Conservation (phyloP, 371 early-diverging fungal genomes). For the Mucor indicus region DNA sequence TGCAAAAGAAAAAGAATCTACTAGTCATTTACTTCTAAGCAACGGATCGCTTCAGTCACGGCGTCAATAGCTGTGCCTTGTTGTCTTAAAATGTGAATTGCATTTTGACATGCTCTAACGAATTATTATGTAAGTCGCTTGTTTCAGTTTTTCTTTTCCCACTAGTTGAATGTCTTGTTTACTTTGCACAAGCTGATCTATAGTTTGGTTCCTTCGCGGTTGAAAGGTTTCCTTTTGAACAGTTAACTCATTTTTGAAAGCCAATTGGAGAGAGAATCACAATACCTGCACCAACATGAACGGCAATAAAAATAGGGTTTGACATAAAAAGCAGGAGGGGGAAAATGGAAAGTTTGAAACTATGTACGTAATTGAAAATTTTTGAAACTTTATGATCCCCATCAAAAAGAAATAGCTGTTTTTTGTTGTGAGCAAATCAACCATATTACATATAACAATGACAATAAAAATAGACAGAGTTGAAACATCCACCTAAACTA, state of each 20-base stretch:
- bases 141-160: background rate
- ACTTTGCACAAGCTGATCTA: slow-evolving; percentile 47
- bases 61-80: slow-evolving; percentile 24
- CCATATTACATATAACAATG: background rate
- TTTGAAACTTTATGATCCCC: too few relatives aligned
- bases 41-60: slow-evolving; percentile 29
- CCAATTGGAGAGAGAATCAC: background rate
- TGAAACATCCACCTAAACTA: background rate
- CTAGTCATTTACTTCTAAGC: slow-evolving; percentile 33
- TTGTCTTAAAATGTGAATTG: slow-evolving; percentile 23
- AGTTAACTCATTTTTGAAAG: too few relatives aligned
- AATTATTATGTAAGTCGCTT: background rate
- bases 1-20: background rate
- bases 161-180: background rate
- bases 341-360: background rate
- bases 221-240: slow-evolving; percentile 28
- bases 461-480: background rate
- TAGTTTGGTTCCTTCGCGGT: slow-evolving; percentile 41
- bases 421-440: too few relatives aligned
- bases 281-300: slow-evolving; percentile 61
- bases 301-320: slow-evolving; percentile 47
- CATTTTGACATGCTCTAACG: slow-evolving; percentile 32
- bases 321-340: slow-evolving; percentile 1
- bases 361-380: too few relatives aligned
- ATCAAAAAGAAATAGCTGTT: too few relatives aligned